These are phyloP conservation scores for Rugonectria rugulosa DNA, from an alignment of 2,329 filamentous ascomycete genomes.

Conservation along the genomic window DNA sequence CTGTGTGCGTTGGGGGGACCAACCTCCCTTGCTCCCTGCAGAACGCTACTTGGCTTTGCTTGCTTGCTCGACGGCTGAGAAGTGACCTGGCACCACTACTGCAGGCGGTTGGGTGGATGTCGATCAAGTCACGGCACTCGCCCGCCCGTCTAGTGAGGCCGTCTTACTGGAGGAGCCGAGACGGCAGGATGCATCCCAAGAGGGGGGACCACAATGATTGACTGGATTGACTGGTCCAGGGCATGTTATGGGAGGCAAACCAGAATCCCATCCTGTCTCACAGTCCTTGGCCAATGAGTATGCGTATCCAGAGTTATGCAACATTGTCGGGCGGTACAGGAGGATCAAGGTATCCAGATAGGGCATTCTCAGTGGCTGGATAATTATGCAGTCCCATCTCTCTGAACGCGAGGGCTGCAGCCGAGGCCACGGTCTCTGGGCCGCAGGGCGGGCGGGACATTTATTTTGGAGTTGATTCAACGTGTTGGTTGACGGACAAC, in stretches of 20 bases:
- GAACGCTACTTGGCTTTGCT: slow-evolving; percentile 29
- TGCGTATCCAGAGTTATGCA: slow-evolving; percentile 31
- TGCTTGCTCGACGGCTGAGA: slow-evolving; percentile 25
- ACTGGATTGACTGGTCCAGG: too few relatives aligned
- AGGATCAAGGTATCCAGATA: slow-evolving; percentile 35
- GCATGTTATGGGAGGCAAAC: too few relatives aligned
- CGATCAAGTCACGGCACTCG: slow-evolving; percentile 36
- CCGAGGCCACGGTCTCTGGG: background rate
- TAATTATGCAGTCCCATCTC: slow-evolving; percentile 27
- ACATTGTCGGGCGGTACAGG: slow-evolving; percentile 24
- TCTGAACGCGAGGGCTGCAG: slow-evolving; percentile 13
- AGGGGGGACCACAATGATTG: too few relatives aligned
- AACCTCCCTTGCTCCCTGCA: slow-evolving; percentile 32
- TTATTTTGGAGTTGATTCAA: slow-evolving; percentile 14
- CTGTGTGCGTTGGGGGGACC: slow-evolving; percentile 2
- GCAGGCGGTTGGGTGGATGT: slow-evolving; percentile 31
- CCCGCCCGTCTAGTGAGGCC: slow-evolving; percentile 27
- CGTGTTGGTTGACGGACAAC: slow-evolving; percentile 11
- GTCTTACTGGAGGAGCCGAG: slow-evolving; percentile 15
- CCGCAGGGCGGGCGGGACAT: slow-evolving; percentile 1
- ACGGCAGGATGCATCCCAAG: slow-evolving; percentile 33
- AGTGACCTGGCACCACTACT: slow-evolving; percentile 42
- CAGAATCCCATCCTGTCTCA: slow-evolving; percentile 32
- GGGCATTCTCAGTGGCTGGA: slow-evolving; percentile 28
- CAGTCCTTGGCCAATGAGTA: slow-evolving; percentile 30